Conservation (phyloP, 2,329 filamentous ascomycete genomes). For the Ascochyta lentis region DNA sequence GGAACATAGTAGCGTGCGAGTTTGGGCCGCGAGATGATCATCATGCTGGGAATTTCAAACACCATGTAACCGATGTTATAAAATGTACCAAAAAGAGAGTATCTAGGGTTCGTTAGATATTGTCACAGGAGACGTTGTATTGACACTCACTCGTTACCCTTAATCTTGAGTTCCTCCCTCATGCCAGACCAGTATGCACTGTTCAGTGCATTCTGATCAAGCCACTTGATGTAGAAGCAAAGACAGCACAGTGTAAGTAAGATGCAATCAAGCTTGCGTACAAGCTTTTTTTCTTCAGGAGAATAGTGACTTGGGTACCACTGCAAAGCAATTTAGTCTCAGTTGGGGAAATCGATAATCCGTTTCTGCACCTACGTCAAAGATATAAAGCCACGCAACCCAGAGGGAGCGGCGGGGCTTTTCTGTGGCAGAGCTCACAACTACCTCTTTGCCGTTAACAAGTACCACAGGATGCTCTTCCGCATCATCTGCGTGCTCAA, state of each 20-base stretch:
- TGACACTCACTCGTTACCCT: constrained; percentile 56
- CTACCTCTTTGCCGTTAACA: constrained; percentile 22
- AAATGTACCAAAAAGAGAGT: constrained; percentile 55
- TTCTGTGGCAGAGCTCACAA: constrained; percentile 30
- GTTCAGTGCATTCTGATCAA: constrained; percentile 30
- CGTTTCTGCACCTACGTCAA: constrained; percentile 15
- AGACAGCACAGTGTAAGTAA: constrained; percentile 29
- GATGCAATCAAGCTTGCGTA: constrained; percentile 29
- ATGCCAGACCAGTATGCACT: constrained; percentile 32
- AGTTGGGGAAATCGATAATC: background rate
- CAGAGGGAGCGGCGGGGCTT: constrained; percentile 19
- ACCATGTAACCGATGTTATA: constrained; percentile 44
- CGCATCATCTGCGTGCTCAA: constrained; percentile 6
- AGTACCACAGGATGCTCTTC: constrained; percentile 12
- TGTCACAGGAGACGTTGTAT: background rate
- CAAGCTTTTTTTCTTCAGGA: constrained; percentile 27
- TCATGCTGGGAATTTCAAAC: constrained; percentile 42
- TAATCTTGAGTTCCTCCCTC: constrained; percentile 30
- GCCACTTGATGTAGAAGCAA: constrained; percentile 34
- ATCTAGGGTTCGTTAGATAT: constrained; percentile 39
- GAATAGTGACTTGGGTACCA: constrained; percentile 32
- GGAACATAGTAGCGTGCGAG: constrained; percentile 42
- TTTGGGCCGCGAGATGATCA: constrained; percentile 44
- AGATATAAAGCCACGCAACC: constrained; percentile 30
- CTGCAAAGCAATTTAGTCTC: background rate